Evolutionary conservation across 371 early-diverging fungal species (phyloP).

Genomic region (Mucor sp.): DNA sequence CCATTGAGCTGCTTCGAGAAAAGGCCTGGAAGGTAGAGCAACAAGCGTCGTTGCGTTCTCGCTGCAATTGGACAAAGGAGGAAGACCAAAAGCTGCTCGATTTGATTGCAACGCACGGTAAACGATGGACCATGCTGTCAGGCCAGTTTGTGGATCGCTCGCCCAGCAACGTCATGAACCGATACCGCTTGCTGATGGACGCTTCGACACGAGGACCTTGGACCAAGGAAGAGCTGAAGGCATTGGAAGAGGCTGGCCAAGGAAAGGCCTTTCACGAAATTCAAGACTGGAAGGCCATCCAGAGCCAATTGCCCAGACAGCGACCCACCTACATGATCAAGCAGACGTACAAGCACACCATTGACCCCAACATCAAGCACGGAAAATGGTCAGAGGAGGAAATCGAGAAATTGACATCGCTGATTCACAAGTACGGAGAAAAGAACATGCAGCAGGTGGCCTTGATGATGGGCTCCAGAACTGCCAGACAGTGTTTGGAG

Average conservation of each 20-base stretch:
- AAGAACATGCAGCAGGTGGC: slow-evolving; percentile 21
- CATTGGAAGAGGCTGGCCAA: slow-evolving; percentile 14
- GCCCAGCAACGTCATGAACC: slow-evolving; percentile 15
- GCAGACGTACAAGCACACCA: slow-evolving; percentile 25
- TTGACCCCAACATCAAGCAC: slow-evolving; percentile 34
- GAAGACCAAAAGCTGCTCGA: slow-evolving; percentile 26
- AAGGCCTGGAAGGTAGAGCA: slow-evolving; percentile 1
- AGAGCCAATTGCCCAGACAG: slow-evolving; percentile 17
- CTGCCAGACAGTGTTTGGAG: slow-evolving; percentile 41
- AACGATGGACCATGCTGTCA: slow-evolving; percentile 25
- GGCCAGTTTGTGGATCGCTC: slow-evolving; percentile 25
- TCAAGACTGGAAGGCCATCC: slow-evolving; percentile 31
- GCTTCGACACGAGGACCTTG: slow-evolving; percentile 30
- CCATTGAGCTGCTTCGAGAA: slow-evolving; percentile 13
- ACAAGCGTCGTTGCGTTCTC: slow-evolving; percentile 7
- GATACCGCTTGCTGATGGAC: slow-evolving; percentile 15
- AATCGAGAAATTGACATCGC: slow-evolving; percentile 7
- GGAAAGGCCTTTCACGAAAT: slow-evolving; percentile 6
- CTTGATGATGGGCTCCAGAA: slow-evolving; percentile 23
- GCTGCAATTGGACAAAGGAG: slow-evolving; percentile 29
- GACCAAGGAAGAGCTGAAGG: slow-evolving; percentile 27
- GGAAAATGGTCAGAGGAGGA: slow-evolving; percentile 43
- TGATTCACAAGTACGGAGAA: slow-evolving; percentile 18
- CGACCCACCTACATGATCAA: slow-evolving; percentile 24
- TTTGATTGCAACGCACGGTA: slow-evolving; percentile 7